Evolutionary conservation across 75 land plant species (phyloP), one percentile per base, ranked within the genome.

Genomic region (Pinus tabuliformis): DNA sequence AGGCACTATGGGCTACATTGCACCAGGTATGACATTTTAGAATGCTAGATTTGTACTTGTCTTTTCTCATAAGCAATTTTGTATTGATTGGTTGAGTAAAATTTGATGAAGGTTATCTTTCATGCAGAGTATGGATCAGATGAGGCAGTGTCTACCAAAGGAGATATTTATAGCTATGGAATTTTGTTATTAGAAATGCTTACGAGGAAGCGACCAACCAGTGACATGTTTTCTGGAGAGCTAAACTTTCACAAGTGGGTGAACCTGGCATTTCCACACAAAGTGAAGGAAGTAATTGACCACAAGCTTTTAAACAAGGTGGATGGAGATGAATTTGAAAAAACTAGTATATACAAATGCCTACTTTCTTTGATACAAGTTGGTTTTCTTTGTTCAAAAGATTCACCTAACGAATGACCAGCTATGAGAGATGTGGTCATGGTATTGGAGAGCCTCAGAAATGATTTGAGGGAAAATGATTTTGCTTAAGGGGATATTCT

Each of bases 131-230:
- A 82, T 37, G 81, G 56, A 42, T 21, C 62, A 5, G 80, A 61
- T 5, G 37, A 72, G 17, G 24, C 58, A 26, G 24, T 82, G 24
- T 73, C 82, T 30, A 73, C 56, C 59, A 80, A 82, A 59, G 73
- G 82, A 56, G 83, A 82, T 79, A 74, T 82, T 30, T 82, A 82
- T 57, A 78, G 83, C 71, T 82, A 72, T 57, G 81, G 81, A 17
- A 76, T 82, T 18, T 49, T 82, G 52, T 61, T 82, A 30, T 62
- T 82, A 58, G 83, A 82, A 62, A 74, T 78, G 56, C 21, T 82
- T 6, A 78, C 83, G 15, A 82, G 58, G 24, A 60, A 66, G 2
- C 36, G 70, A 37, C 70, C 70, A 37, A 66, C 49, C 2, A n/a
- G 20, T 37, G 70, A 5, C 21, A 66, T 66, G 21, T 66, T 66